Conservation (phyloP, 2,329 filamentous ascomycete genomes). For the Leptographium wingfieldii region DNA sequence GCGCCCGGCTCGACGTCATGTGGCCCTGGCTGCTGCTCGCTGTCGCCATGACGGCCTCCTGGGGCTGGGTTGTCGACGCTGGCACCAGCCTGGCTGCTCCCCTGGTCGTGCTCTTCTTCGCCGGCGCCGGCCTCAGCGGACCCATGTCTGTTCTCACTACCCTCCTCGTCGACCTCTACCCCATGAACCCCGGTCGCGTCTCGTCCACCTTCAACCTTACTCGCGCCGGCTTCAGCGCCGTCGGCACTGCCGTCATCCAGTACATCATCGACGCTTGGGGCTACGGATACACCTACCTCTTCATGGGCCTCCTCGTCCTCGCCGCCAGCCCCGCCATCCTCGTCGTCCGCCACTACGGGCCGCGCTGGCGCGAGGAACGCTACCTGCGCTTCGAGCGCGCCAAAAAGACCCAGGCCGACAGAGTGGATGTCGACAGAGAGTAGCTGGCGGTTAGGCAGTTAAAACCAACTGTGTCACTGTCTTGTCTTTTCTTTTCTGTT, state of each 20-base stretch:
- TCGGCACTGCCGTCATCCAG: slow-evolving; percentile 26
- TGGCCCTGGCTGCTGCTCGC: slow-evolving; percentile 29
- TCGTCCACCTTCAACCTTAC: slow-evolving; percentile 30
- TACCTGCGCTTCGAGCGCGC: slow-evolving; percentile 13
- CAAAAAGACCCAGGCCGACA: background rate
- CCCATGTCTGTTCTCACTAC: slow-evolving; percentile 28
- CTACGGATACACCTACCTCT: slow-evolving; percentile 24
- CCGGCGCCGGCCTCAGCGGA: slow-evolving; percentile 23
- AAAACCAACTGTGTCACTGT: too few relatives aligned
- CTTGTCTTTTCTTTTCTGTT: too few relatives aligned
- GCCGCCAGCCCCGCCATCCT: slow-evolving; percentile 17
- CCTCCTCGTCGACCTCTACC: slow-evolving; percentile 30
- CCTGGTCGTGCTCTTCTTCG: slow-evolving; percentile 26
- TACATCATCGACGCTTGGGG: slow-evolving; percentile 28
- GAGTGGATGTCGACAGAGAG: background rate
- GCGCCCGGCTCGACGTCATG: slow-evolving; percentile 21
- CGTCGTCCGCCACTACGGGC: slow-evolving; percentile 20
- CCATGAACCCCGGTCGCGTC: slow-evolving; percentile 25
- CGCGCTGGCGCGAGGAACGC: slow-evolving; percentile 21
- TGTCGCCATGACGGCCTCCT: slow-evolving; percentile 27
- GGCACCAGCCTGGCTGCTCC: slow-evolving; percentile 26
- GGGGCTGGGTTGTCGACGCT: slow-evolving; percentile 29
- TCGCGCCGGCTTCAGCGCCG: slow-evolving; percentile 26
- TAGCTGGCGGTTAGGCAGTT: background rate
- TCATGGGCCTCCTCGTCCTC: slow-evolving; percentile 19